phyloP scores from a whole-genome alignment of 2,329 filamentous ascomycete genomes.

The Calonectria pauciramosa region DNA sequence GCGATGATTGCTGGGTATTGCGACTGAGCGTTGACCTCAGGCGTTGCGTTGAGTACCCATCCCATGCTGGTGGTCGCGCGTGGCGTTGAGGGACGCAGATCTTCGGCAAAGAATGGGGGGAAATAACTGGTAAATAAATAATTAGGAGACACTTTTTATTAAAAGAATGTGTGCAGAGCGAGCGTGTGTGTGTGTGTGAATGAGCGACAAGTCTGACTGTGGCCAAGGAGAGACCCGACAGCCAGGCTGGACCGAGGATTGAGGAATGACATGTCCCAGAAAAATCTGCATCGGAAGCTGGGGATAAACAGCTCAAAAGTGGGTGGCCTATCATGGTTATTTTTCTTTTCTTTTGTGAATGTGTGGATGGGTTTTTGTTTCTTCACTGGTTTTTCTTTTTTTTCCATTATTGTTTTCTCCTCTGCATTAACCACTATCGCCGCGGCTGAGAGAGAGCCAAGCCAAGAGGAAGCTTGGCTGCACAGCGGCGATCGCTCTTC shows the following conservation, averaged over 20 bases:
- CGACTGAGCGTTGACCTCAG: constrained; percentile 61
- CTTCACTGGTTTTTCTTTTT: not conserved
- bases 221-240: constrained; percentile 11
- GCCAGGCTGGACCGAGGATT: not conserved
- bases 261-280: constrained; percentile 9
- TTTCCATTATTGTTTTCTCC: not conserved
- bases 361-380: not conserved
- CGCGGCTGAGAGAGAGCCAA: not conserved
- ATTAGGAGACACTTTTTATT: not conserved
- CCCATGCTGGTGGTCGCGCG: constrained; percentile 52
- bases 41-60: constrained; percentile 65
- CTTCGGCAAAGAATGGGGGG: not conserved
- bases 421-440: not conserved
- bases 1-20: constrained; percentile 63
- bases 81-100: not conserved
- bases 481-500: not conserved
- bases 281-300: not conserved
- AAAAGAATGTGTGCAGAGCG: not conserved
- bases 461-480: not conserved
- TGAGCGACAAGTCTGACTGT: constrained; percentile 12
- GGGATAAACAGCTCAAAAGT: not conserved
- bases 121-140: not conserved
- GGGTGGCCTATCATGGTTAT: not conserved
- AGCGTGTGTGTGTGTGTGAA: not conserved
- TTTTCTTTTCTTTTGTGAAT: not conserved